Evolutionary conservation across 805 yeast genomes (phyloP), one percentile per base, ranked within the genome.

Genomic region (Komagataella populi): DNA sequence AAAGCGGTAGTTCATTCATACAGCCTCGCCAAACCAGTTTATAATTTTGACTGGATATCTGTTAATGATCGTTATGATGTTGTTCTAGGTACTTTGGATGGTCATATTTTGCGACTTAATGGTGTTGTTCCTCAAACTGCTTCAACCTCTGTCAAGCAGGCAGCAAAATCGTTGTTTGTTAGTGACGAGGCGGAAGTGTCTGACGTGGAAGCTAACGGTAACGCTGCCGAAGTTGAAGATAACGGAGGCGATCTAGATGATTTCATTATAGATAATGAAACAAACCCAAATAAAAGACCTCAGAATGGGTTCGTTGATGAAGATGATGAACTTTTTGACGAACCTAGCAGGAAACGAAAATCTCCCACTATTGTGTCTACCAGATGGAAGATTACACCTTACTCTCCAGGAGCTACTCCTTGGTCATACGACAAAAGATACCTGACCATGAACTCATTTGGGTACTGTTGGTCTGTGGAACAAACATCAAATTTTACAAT

Each of bases 331-430:
- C 36, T 43, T 36, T 48, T 44, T 16, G 50, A 17, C 8, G 50
- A 39, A 22, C 20, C 10, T 24, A 44, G 46, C 18, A 44, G 18
- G 48, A 46, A 20, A 46, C 30, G 17, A 16, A 18, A 46, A 22
- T 6, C 20, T n/a, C 48, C 20, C 5, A 47, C n/a, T 44, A 23
- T 8, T 16, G 36, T 30, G n/a, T 30, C 39, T 8, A 30, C 57
- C 3, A 54, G 50, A 45, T 69, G 67, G 49, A 69, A 67, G 6
- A 59, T 80, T 24, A 70, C 67, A 48, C 90, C 96, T 0, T 84
- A 81, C 57, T 87, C 95, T 3, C 85, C 87, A 1, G 98, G 98
- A 1, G 78, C 84, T 6, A 91, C 98, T 0, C 96, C 96, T 0
- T 89, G 90, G 84, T 65, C 66, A 36, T 67, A 69, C 50, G 71